A percentile compares a stretch with the other conserved stretches of the same genome.
These are phyloP conservation scores for Pugionium cornutum DNA, from an alignment of 345 rosid genomes.

Conservation along the genomic window DNA sequence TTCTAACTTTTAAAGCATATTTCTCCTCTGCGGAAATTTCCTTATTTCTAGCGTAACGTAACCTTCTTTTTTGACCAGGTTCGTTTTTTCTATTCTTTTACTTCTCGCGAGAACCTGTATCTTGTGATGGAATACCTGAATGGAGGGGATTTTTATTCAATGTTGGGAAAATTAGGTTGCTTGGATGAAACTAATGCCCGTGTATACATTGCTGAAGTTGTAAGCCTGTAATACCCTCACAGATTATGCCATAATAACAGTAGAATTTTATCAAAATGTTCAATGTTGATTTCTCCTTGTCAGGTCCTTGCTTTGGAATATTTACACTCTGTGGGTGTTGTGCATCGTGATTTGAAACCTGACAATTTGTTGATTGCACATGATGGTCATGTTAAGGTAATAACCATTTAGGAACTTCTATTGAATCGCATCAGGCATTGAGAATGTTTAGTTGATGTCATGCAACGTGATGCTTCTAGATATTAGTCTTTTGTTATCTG, in stretches of 20 bases:
- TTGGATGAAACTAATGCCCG: slow-evolving; percentile 86
- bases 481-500: slow-evolving; percentile 13
- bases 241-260: slow-evolving; percentile 16
- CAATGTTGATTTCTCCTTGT: slow-evolving; percentile 4
- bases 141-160: slow-evolving; percentile 92
- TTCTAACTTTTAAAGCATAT: slow-evolving; percentile 40
- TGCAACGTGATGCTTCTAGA: slow-evolving; percentile 15
- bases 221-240: slow-evolving; percentile 49
- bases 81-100: slow-evolving; percentile 96
- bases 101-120: slow-evolving; percentile 88
- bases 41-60: slow-evolving; percentile 32
- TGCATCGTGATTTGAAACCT: slow-evolving; percentile 98
- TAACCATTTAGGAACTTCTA: slow-evolving; percentile 26
- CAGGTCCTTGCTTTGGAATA: slow-evolving; percentile 95
- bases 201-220: slow-evolving; percentile 95
- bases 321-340: slow-evolving; percentile 79
- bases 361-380: slow-evolving; percentile 95
- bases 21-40: slow-evolving; percentile 28
- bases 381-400: slow-evolving; percentile 97
- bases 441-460: slow-evolving; percentile 50
- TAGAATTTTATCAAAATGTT: slow-evolving; percentile 24
- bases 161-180: slow-evolving; percentile 79
- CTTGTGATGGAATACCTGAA: slow-evolving; percentile 99
- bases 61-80: slow-evolving; percentile 60
- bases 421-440: slow-evolving; percentile 24